Conservation (phyloP, 129 eudicot genomes). For the Deinandra increscens region DNA sequence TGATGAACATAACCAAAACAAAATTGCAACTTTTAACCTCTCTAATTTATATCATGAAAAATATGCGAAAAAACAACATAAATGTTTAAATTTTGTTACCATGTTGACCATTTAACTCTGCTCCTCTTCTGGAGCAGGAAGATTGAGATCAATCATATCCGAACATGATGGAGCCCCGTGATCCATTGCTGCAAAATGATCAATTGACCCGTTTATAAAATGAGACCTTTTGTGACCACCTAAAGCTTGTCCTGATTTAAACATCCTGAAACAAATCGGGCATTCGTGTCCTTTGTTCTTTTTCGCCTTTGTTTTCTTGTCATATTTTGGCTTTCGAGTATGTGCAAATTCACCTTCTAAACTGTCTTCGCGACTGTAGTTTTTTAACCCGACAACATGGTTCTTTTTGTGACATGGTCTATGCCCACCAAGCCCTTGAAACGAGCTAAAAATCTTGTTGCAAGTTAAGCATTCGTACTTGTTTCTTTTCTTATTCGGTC, state of each 20-base stretch:
- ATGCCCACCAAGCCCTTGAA: constrained; percentile 89
- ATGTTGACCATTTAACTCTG: constrained; percentile 12
- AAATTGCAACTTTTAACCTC: constrained; percentile 22
- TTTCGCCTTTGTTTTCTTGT: constrained; percentile 46
- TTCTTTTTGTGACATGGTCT: constrained; percentile 67
- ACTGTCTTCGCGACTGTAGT: constrained; percentile 38
- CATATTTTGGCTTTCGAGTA: constrained; percentile 22
- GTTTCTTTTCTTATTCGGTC: constrained; percentile 42
- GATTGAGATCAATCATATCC: constrained; percentile 70
- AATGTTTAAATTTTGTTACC: neutral
- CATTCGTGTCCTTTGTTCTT: constrained; percentile 75
- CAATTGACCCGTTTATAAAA: constrained; percentile 45
- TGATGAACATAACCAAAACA: constrained; percentile 20
- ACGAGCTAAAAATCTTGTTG: constrained; percentile 58
- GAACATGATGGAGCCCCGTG: constrained; percentile 27
- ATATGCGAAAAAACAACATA: constrained; percentile 17
- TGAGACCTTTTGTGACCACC: constrained; percentile 97
- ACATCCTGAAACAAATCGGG: constrained; percentile 68
- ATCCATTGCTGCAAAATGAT: constrained; percentile 32
- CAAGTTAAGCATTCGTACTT: constrained; percentile 74
- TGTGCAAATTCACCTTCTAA: constrained; percentile 34
- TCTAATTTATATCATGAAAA: constrained; percentile 17
- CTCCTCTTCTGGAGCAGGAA: constrained; percentile 68
- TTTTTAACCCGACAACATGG: constrained; percentile 21
- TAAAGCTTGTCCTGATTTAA: constrained; percentile 87